These are phyloP conservation scores for Taphrina sp. DNA, from an alignment of 1,139 yeast species.

Conservation along the genomic window DNA sequence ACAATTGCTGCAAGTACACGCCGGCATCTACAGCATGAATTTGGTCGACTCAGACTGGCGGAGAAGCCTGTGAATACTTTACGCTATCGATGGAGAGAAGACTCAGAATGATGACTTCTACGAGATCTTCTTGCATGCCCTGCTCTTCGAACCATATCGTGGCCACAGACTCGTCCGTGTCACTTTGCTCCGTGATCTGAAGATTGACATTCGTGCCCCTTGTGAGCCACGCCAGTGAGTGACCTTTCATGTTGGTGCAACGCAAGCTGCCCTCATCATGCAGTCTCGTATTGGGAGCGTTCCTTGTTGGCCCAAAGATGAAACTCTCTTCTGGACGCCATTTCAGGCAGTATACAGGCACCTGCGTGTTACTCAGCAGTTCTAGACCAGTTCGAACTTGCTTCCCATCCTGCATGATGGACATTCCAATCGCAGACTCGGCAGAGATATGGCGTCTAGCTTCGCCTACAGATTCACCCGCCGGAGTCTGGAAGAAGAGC, in stretches of 20 bases:
- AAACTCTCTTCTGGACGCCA: neutral
- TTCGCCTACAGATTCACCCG: neutral
- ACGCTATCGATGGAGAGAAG: conserved; percentile 1
- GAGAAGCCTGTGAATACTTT: no score
- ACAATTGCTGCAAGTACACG: no score
- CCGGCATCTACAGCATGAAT: no score
- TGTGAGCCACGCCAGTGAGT: conserved; percentile 8
- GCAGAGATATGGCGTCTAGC: neutral
- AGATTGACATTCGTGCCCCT: neutral
- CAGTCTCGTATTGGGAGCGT: conserved; percentile 2
- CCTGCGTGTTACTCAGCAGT: no score
- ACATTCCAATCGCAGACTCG: conserved; percentile 1
- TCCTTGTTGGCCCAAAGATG: conserved; percentile 4
- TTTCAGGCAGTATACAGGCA: neutral
- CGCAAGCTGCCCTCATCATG: conserved; percentile 8
- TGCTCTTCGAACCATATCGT: conserved; percentile 8
- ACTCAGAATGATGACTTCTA: conserved; percentile 5
- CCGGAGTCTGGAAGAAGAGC: neutral
- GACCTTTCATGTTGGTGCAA: neutral
- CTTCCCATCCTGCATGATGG: neutral
- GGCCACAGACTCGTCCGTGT: neutral
- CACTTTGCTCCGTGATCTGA: neutral
- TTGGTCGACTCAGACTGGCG: no score
- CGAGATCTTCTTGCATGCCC: neutral
- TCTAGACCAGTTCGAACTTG: no score